phyloP scores from a whole-genome alignment of 805 yeast genomes.

The Isabelozyma heimii region DNA sequence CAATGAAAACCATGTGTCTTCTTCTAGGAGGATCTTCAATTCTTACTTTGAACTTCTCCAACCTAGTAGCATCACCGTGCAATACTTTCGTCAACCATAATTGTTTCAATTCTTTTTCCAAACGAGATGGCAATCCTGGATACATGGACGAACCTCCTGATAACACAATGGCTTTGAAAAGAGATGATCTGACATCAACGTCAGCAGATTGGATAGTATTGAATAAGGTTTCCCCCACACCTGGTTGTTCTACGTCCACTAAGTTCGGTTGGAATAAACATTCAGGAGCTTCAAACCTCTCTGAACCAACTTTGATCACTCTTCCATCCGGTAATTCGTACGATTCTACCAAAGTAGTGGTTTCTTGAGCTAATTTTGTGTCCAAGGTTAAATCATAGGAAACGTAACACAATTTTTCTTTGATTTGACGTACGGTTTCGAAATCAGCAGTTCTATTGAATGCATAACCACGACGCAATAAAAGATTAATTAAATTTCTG shows the following conservation, averaged over 20 bases:
- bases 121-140: conserved; percentile 93
- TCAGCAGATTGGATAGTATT: conserved; percentile 94
- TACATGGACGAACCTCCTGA: conserved; percentile 99
- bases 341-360: conserved; percentile 89
- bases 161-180: conserved; percentile 87
- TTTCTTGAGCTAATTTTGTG: conserved; percentile 81
- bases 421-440: conserved; percentile 96
- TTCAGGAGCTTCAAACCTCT: conserved; percentile 95
- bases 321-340: conserved; percentile 98
- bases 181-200: conserved; percentile 83
- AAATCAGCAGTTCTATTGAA: conserved; percentile 98
- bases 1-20: conserved; percentile 97
- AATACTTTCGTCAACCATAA: conserved; percentile 90
- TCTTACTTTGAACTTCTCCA: conserved; percentile 89
- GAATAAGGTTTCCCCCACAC: conserved; percentile 89
- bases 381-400: conserved; percentile 92
- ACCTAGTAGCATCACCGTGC: conserved; percentile 79
- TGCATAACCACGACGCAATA: conserved; percentile 95
- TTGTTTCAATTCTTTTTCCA: conserved; percentile 95
- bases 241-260: conserved; percentile 95
- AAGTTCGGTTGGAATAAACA: conserved; percentile 94
- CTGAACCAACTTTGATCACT: conserved; percentile 88
- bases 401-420: conserved; percentile 93
- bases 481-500: conserved; percentile 85
- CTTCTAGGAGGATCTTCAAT: conserved; percentile 99